Conservation (phyloP, 1,284 basidiomycete genomes). For the Ustilago xerochloae region DNA sequence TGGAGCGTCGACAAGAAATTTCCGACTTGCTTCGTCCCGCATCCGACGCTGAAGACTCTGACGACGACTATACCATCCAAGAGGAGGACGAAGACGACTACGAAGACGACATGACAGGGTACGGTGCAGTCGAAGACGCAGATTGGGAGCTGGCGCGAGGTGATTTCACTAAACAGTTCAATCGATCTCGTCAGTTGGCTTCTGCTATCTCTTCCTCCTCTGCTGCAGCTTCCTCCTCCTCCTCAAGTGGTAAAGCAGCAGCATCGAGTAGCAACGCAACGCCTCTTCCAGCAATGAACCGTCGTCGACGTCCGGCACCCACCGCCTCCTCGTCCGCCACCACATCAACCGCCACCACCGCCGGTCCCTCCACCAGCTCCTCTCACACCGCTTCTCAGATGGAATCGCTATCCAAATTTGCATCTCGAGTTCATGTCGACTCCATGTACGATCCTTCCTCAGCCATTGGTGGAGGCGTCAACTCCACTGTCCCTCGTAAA, state of each 20-base stretch:
- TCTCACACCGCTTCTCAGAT: constrained; percentile 60
- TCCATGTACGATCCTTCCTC: constrained; percentile 63
- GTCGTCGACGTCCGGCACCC: constrained; percentile 21
- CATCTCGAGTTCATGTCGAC: constrained; percentile 57
- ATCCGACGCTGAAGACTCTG: constrained; percentile 39
- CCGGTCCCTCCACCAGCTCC: constrained; percentile 15
- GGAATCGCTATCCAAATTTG: constrained; percentile 54
- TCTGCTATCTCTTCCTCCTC: constrained; percentile 32
- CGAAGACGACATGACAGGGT: constrained; percentile 31
- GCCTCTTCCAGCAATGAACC: constrained; percentile 55
- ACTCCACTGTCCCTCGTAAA: constrained; percentile 62
- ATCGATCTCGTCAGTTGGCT: constrained; percentile 62
- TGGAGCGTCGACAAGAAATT: constrained; percentile 37
- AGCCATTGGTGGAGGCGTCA: constrained; percentile 60
- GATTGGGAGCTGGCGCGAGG: constrained; percentile 66
- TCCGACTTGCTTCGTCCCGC: constrained; percentile 32
- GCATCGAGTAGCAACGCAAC: constrained; percentile 11
- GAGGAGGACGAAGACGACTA: constrained; percentile 46
- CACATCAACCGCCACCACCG: constrained; percentile 9
- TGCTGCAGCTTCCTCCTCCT: constrained; percentile 7
- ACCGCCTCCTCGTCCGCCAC: constrained; percentile 2
- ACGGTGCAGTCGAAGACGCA: constrained; percentile 63
- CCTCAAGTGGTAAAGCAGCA: constrained; percentile 4
- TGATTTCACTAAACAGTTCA: constrained; percentile 67
- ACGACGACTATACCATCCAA: not conserved